Evolutionary conservation across 1,139 yeast species (phyloP).

Genomic region (Nadsonia starkeyi-henricii): DNA sequence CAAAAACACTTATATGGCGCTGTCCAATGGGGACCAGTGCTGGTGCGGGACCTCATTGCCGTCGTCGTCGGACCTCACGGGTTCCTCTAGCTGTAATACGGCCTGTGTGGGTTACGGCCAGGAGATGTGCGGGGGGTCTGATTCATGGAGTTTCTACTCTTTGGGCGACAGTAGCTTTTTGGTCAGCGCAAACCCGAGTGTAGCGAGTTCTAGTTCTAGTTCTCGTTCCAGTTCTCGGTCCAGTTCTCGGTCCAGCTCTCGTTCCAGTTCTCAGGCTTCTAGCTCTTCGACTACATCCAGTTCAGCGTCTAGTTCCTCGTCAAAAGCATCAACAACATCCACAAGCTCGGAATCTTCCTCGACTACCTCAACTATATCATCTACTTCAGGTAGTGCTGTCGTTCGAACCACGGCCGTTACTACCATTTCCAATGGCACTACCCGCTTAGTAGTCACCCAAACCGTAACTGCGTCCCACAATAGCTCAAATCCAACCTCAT

Average conservation of each 20-base stretch:
- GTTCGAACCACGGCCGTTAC: slow-evolving; percentile 12
- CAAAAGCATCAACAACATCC: slow-evolving; percentile 13
- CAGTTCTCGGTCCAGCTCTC: slow-evolving; percentile 8
- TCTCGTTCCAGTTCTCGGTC: slow-evolving; percentile 8
- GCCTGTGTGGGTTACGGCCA: slow-evolving; percentile 39
- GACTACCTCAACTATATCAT: slow-evolving; percentile 10
- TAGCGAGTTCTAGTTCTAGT: slow-evolving; percentile 12
- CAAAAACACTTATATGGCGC: neutral
- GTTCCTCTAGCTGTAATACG: slow-evolving; percentile 28
- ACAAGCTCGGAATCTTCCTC: slow-evolving; percentile 15
- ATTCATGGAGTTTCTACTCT: slow-evolving; percentile 29
- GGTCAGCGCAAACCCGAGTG: slow-evolving; percentile 7
- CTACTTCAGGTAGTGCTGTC: slow-evolving; percentile 2
- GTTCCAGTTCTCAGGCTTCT: slow-evolving; percentile 7
- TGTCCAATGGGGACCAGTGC: slow-evolving; percentile 29
- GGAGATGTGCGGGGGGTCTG: slow-evolving; percentile 44
- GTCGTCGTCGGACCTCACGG: slow-evolving; percentile 18
- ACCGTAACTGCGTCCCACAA: slow-evolving; percentile 12
- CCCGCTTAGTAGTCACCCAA: slow-evolving; percentile 8
- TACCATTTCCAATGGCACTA: slow-evolving; percentile 6
- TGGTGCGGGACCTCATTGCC: slow-evolving; percentile 53
- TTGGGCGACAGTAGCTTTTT: slow-evolving; percentile 19
- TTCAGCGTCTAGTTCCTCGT: slow-evolving; percentile 12
- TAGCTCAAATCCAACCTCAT: slow-evolving; percentile 9
- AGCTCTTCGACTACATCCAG: slow-evolving; percentile 10